Percentiles rank a stretch among this genome's conserved stretches.
phyloP scores from a whole-genome alignment of 345 rosid genomes.

The Syzygium oleosum region DNA sequence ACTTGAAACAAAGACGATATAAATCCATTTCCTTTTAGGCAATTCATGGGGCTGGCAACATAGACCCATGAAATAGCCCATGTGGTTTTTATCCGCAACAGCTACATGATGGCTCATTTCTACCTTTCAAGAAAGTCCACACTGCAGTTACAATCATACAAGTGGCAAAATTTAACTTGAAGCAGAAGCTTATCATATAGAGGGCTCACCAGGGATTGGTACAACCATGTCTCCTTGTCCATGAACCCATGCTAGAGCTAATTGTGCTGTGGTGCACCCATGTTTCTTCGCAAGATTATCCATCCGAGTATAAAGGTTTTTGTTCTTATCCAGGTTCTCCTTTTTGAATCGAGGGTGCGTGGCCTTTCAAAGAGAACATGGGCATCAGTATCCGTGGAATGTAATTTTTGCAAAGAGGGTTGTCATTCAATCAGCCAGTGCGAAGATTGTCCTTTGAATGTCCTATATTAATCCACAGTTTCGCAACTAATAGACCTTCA shows the following conservation, averaged over 20 bases:
- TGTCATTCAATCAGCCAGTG: neutral
- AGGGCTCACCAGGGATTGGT: constrained; percentile 44
- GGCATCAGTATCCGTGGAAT: neutral
- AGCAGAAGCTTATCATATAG: neutral
- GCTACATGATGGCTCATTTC: neutral
- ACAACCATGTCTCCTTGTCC: constrained; percentile 40
- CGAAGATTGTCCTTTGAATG: neutral
- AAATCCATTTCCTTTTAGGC: neutral
- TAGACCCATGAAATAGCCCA: neutral
- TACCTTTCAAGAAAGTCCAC: neutral
- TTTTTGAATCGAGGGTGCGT: constrained; percentile 27
- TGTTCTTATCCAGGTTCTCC: constrained; percentile 43
- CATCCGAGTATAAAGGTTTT: constrained; percentile 16
- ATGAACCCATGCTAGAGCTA: constrained; percentile 57
- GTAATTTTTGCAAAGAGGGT: neutral
- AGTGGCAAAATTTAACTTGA: constrained; percentile 8
- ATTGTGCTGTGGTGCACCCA: constrained; percentile 37
- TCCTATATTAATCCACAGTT: neutral
- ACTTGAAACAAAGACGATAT: neutral
- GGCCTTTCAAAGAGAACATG: constrained; percentile 11
- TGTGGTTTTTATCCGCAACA: neutral
- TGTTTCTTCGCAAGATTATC: constrained; percentile 29
- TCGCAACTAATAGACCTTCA: neutral
- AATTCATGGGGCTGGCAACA: neutral
- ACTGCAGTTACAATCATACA: neutral